Percentiles rank a stretch among this genome's conserved stretches.
Conservation (phyloP, 2,329 filamentous ascomycete species). For the Fonsecaea monophora region DNA sequence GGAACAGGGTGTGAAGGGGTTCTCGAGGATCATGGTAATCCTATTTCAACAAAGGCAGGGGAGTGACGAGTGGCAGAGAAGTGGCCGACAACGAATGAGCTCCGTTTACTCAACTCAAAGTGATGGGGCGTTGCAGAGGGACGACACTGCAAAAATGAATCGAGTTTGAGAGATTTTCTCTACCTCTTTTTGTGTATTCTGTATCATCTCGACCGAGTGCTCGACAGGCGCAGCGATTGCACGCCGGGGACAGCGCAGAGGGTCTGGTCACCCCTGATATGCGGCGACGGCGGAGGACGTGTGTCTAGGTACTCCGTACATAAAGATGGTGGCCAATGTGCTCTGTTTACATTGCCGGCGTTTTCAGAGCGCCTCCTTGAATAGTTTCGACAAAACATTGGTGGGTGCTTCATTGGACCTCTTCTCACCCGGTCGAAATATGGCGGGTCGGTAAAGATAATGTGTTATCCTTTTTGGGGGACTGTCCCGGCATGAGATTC, state of each 20-base stretch:
- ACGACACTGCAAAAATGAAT: neutral
- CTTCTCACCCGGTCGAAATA: neutral
- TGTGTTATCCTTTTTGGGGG: neutral
- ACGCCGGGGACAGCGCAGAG: neutral
- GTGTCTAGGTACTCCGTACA: neutral
- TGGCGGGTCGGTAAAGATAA: neutral
- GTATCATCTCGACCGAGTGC: neutral
- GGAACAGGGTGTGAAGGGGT: neutral
- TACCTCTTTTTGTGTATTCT: neutral
- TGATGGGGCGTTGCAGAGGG: neutral
- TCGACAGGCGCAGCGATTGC: neutral
- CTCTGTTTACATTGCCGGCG: neutral
- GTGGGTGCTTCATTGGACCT: no score
- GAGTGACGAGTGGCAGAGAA: neutral
- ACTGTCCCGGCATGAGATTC: neutral
- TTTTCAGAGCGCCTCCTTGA: neutral
- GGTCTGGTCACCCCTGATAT: constrained; percentile 1
- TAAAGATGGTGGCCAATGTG: neutral
- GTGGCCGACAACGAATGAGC: neutral
- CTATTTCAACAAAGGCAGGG: constrained; percentile 5
- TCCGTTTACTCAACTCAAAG: neutral
- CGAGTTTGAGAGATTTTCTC: neutral
- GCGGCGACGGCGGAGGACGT: neutral
- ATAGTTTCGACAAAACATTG: no score
- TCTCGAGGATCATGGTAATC: constrained; percentile 1